phyloP scores from a whole-genome alignment of 306 rosid genomes.

The Lathyrus oleraceus region DNA sequence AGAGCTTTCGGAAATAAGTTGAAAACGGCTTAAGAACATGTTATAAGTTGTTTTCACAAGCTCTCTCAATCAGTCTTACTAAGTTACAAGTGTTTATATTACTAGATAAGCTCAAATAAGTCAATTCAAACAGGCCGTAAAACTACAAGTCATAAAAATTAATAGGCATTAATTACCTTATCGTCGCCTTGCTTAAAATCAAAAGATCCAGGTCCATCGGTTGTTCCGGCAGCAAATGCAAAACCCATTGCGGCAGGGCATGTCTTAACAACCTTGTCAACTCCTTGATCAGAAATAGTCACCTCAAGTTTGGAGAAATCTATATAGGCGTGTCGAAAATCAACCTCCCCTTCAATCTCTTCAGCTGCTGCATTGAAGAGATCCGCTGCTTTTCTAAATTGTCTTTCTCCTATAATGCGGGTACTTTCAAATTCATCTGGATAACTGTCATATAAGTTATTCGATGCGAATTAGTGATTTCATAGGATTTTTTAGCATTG shows the following conservation, averaged over 20 bases:
- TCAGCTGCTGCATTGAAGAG: constrained; percentile 70
- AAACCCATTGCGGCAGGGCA: constrained; percentile 98
- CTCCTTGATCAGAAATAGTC: constrained; percentile 55
- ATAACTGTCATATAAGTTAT: constrained; percentile 54
- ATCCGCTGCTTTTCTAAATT: constrained; percentile 74
- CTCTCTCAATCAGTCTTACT: neutral
- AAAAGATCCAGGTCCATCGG: constrained; percentile 97
- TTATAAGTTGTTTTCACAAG: neutral
- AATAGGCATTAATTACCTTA: constrained; percentile 51
- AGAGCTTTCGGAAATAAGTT: neutral
- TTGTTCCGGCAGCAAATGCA: constrained; percentile 94
- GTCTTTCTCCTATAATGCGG: constrained; percentile 84
- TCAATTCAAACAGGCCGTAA: neutral
- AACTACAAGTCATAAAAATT: constrained; percentile 7
- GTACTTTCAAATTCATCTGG: constrained; percentile 98
- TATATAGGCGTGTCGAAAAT: constrained; percentile 72
- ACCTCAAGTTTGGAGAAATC: constrained; percentile 81
- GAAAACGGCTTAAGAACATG: neutral
- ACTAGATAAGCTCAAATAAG: neutral
- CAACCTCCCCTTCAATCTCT: constrained; percentile 68
- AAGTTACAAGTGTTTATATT: neutral
- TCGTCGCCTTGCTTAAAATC: constrained; percentile 90
- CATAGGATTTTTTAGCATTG: constrained; percentile 15
- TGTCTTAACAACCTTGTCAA: constrained; percentile 60
- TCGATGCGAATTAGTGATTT: constrained; percentile 33